Percentiles rank a stretch among this genome's conserved stretches.
phyloP scores from a whole-genome alignment of 192 early-diverging fungal genomes.

The Entophlyctis luteolus region DNA sequence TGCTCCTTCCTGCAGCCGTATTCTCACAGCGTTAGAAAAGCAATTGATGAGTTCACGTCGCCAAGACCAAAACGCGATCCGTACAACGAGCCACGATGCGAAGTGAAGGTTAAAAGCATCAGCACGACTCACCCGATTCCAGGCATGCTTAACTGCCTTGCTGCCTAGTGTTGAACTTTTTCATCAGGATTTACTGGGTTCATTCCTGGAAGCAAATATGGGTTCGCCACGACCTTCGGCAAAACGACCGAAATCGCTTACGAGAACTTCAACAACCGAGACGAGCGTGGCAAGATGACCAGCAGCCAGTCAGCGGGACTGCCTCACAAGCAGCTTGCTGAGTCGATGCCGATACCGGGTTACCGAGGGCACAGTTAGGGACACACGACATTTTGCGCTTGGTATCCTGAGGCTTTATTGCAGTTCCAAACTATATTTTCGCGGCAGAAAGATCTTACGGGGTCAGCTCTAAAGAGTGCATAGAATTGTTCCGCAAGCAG shows the following conservation, averaged over 20 bases:
- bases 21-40: slow-evolving; percentile 47
- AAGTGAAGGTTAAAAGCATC: slow-evolving; percentile 23
- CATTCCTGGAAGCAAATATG: slow-evolving; percentile 46
- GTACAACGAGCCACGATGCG: slow-evolving; percentile 22
- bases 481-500: slow-evolving; percentile 23
- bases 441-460: slow-evolving; percentile 45
- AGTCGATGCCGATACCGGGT: slow-evolving; percentile 47
- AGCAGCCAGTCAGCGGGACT: slow-evolving; percentile 20
- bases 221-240: slow-evolving; percentile 48
- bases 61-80: slow-evolving; percentile 25
- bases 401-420: background rate
- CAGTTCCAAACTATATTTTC: slow-evolving; percentile 44
- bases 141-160: slow-evolving; percentile 7
- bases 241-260: slow-evolving; percentile 49
- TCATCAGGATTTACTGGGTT: slow-evolving; percentile 51
- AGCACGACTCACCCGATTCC: slow-evolving; percentile 44
- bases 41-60: slow-evolving; percentile 51
- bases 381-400: too few species aligned
- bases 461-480: slow-evolving; percentile 38
- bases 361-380: slow-evolving; percentile 50
- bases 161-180: background rate
- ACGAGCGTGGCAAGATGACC: slow-evolving; percentile 35
- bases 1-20: slow-evolving; percentile 38
- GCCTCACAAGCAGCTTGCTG: slow-evolving; percentile 38
- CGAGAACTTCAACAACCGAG: slow-evolving; percentile 49